Conservation (phyloP, 192 early-diverging fungal genomes). For the Backusella mclennaniae region DNA sequence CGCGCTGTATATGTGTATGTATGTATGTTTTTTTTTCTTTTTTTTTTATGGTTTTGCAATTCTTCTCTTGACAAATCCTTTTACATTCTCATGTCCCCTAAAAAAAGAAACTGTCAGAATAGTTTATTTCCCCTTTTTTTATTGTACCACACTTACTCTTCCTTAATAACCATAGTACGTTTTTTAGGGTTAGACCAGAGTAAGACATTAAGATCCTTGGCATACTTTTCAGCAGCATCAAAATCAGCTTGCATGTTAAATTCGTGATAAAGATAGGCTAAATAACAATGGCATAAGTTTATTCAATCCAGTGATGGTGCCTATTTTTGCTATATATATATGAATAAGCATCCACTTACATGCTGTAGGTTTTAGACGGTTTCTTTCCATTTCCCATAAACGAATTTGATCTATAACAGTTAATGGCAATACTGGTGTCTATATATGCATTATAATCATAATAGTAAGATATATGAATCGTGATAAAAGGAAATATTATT, state of each 20-base stretch:
- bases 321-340: not conserved
- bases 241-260: conserved; percentile 74
- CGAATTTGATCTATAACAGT: conserved; percentile 95
- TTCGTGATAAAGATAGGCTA: conserved; percentile 72
- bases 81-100: conserved; percentile 36
- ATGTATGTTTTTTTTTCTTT: not conserved
- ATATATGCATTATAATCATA: not conserved
- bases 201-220: conserved; percentile 70
- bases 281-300: not conserved
- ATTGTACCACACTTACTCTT: conserved; percentile 37
- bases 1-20: not conserved
- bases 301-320: not conserved
- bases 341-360: conserved; percentile 19
- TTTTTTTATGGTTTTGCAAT: conserved; percentile 1
- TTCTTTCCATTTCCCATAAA: conserved; percentile 94
- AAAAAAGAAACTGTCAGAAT: not conserved
- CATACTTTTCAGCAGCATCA: conserved; percentile 72
- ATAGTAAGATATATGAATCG: not conserved
- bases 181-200: conserved; percentile 76
- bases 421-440: conserved; percentile 76
- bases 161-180: conserved; percentile 69
- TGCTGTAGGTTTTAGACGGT: conserved; percentile 61
- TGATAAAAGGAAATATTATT: not conserved
- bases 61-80: conserved; percentile 30
- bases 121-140: not conserved